Conservation (phyloP, 352 stramenopile species). For the Plasmopara muralis region DNA sequence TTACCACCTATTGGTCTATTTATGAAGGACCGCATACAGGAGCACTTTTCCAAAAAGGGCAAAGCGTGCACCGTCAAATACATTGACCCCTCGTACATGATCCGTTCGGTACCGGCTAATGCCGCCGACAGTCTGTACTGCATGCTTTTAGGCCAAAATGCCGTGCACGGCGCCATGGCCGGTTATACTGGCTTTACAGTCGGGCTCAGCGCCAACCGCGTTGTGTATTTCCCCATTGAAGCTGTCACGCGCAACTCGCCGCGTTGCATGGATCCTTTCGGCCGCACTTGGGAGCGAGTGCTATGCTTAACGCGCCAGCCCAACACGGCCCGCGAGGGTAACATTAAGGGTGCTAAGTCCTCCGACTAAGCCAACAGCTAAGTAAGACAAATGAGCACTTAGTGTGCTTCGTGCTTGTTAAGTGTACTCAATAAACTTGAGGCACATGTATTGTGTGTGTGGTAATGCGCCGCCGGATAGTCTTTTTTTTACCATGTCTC, state of each 20-base stretch:
- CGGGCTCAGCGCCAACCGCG: constrained; percentile 95
- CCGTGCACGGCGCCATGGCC: constrained; percentile 97
- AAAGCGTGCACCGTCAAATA: constrained; percentile 94
- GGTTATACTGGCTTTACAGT: constrained; percentile 97
- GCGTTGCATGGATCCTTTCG: constrained; percentile 81
- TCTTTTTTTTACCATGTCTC: no score
- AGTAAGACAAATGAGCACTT: no score
- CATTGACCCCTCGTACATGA: constrained; percentile 98
- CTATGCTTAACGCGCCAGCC: constrained; percentile 93
- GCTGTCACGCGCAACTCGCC: constrained; percentile 83
- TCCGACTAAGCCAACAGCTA: constrained; percentile 40
- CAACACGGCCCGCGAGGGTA: constrained; percentile 70
- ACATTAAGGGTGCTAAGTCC: constrained; percentile 48
- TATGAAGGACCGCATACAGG: constrained; percentile 92
- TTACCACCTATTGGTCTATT: constrained; percentile 94
- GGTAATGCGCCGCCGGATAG: no score
- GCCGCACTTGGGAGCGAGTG: constrained; percentile 92
- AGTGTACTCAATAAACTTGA: no score
- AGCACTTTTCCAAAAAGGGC: constrained; percentile 89
- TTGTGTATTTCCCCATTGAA: constrained; percentile 89
- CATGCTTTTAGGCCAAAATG: constrained; percentile 97
- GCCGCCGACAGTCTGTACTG: constrained; percentile 93
- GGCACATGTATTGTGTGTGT: no score
- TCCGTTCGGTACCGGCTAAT: constrained; percentile 91
- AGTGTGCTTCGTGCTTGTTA: no score